Evolutionary conservation across 495 filamentous ascomycete species (phyloP).

Genomic region (Beverwykella pulmonaria): DNA sequence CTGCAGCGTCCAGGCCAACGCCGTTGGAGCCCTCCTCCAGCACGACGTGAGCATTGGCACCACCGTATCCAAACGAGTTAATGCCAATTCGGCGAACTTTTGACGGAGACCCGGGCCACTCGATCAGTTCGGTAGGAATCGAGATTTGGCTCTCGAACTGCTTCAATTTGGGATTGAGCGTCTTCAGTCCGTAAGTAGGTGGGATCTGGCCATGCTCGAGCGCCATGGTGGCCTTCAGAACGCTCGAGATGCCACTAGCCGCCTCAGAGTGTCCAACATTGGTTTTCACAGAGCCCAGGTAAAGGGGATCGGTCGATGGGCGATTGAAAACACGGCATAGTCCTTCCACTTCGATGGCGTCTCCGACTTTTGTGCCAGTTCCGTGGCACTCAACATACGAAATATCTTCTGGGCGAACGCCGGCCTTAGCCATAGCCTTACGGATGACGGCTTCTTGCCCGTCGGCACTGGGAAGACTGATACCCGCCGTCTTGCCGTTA

Average conservation of each 20-base stretch:
- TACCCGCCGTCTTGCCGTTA: slow-evolving; percentile 26
- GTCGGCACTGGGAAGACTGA: slow-evolving; percentile 38
- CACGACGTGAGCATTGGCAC: slow-evolving; percentile 41
- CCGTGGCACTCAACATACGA: slow-evolving; percentile 38
- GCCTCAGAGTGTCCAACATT: slow-evolving; percentile 46
- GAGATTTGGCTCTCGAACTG: slow-evolving; percentile 4
- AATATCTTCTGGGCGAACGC: slow-evolving; percentile 28
- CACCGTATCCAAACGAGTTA: slow-evolving; percentile 42
- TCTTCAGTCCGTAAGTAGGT: slow-evolving; percentile 20
- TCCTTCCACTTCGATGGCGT: slow-evolving; percentile 42
- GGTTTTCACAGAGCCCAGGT: slow-evolving; percentile 44
- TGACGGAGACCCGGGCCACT: neutral
- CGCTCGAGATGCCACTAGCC: slow-evolving; percentile 41
- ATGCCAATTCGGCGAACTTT: slow-evolving; percentile 14
- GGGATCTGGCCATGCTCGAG: slow-evolving; percentile 22
- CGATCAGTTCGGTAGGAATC: slow-evolving; percentile 6
- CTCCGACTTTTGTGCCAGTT: slow-evolving; percentile 50
- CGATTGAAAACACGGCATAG: slow-evolving; percentile 37
- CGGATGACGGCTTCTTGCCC: slow-evolving; percentile 15
- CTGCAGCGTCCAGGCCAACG: neutral
- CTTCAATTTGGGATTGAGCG: slow-evolving; percentile 18
- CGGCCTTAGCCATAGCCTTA: slow-evolving; percentile 29
- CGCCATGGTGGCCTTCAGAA: slow-evolving; percentile 48
- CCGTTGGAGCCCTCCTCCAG: slow-evolving; percentile 43
- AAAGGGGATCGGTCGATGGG: slow-evolving; percentile 41